Evolutionary conservation across 1,284 basidiomycete genomes (phyloP), one percentile per base, ranked within the genome.

Genomic region (Cryptococcus wingfieldii): DNA sequence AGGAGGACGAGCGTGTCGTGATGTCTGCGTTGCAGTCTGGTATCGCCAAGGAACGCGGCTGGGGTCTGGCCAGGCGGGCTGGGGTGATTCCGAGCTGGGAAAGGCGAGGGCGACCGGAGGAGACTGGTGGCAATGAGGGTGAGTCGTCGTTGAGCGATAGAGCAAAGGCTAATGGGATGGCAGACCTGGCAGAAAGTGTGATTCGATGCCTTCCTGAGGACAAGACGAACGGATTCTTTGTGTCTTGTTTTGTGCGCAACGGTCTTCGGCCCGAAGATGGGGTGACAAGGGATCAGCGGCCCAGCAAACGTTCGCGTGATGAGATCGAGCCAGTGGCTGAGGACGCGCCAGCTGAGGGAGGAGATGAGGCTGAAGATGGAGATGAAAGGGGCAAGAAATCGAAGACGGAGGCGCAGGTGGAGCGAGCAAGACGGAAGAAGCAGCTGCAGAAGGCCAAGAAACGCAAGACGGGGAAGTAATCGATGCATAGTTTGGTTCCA

Each of bases 181-280:
- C 23, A 86, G 86, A 76, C 6, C 76, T 86, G 59, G 86, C 89
- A 2, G 78, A 82, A 7, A 83, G 85, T 2, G 77, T 95, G 19
- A 78, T 96, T 39, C 83, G 93, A n/a, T 96, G 91, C 75, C 81
- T 83, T 25, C 89, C 92, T 38, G 88, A 88, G 59, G 91, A 96
- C 69, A 83, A 82, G 42, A 96, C 92, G 16, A 96, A 96, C 70
- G 93, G 93, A 0, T 97, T 96, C 79, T 96, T 96, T 65, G 91
- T 97, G 19, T 85, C 89, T 27, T 89, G 90, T 72, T 91, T 95
- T 69, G 78, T 68, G 12, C 50, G 62, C 31, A 53, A 44, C 12
- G 47, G 47, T 3, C 39, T 54, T 43, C 41, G 45, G 19, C 53
- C 55, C 27, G 23, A 43, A 42, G 47, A 34, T 34, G 31, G 31